phyloP scores from a whole-genome alignment of 2,329 filamentous ascomycete genomes.

The Penicillium sp. region DNA sequence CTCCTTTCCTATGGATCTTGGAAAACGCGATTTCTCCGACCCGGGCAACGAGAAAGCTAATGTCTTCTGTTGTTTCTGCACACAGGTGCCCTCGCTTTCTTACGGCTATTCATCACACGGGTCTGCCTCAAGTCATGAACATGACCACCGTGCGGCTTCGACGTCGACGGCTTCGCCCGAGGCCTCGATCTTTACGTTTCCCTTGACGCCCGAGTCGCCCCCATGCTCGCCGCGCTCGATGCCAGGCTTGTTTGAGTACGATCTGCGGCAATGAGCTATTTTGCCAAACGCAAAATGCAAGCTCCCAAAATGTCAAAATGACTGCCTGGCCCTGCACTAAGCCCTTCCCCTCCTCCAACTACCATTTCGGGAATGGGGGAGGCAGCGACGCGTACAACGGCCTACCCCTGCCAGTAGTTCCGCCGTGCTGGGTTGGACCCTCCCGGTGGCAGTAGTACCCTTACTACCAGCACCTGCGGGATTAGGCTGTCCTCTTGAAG shows the following conservation, averaged over 20 bases:
- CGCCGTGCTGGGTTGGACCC: slow-evolving; percentile 2
- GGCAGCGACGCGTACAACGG: not conserved
- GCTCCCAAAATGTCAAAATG: not conserved
- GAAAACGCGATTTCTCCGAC: slow-evolving; percentile 13
- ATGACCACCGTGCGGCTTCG: slow-evolving; percentile 8
- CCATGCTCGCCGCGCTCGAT: slow-evolving; percentile 44
- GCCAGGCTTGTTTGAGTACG: slow-evolving; percentile 29
- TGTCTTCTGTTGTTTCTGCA: slow-evolving; percentile 16
- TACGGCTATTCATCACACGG: slow-evolving; percentile 41
- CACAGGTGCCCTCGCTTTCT: slow-evolving; percentile 30
- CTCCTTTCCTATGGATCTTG: not conserved
- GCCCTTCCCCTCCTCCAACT: not conserved
- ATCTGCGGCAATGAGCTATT: slow-evolving; percentile 19
- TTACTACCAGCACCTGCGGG: too few species aligned
- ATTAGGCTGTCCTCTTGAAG: too few species aligned
- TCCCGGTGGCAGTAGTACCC: not conserved
- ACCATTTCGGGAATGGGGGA: not conserved
- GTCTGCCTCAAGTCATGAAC: not conserved
- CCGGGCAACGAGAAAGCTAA: slow-evolving; percentile 21
- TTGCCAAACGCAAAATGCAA: too few species aligned
- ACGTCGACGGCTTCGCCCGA: slow-evolving; percentile 47
- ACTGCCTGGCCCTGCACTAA: too few species aligned
- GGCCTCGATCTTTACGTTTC: slow-evolving; percentile 41
- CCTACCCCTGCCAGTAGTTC: slow-evolving; percentile 9
- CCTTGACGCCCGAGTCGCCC: slow-evolving; percentile 46